A percentile compares a stretch with the other conserved stretches of the same genome.
phyloP scores from a whole-genome alignment of 1,139 yeast genomes.

The Saccharomyces hybrid region DNA sequence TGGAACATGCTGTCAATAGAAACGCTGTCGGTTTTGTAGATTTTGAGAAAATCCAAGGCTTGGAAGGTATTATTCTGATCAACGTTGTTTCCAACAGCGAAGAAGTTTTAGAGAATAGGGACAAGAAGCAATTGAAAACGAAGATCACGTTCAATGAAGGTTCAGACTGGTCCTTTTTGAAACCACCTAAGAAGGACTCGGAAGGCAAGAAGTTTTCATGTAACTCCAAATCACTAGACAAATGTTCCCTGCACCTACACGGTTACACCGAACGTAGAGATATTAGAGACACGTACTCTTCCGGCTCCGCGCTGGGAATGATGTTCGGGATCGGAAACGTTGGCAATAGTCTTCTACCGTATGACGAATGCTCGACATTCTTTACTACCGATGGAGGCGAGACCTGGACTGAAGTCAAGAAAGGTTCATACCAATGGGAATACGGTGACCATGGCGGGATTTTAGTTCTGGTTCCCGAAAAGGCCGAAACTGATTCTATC shows the following conservation, averaged over 20 bases:
- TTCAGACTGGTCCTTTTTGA: slow-evolving; percentile 68
- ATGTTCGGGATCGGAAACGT: slow-evolving; percentile 87
- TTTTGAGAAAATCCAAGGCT: slow-evolving; percentile 72
- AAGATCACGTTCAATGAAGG: slow-evolving; percentile 87
- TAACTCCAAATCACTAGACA: slow-evolving; percentile 41
- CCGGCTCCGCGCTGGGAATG: slow-evolving; percentile 83
- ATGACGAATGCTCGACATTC: slow-evolving; percentile 57
- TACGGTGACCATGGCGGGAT: slow-evolving; percentile 92
- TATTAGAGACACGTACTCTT: slow-evolving; percentile 75
- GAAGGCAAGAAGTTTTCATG: slow-evolving; percentile 54
- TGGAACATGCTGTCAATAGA: slow-evolving; percentile 71
- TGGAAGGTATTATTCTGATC: slow-evolving; percentile 80
- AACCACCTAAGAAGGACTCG: slow-evolving; percentile 62
- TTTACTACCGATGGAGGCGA: slow-evolving; percentile 83
- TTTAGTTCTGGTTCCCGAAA: slow-evolving; percentile 58
- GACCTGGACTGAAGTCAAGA: slow-evolving; percentile 71
- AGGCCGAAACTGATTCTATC: slow-evolving; percentile 49
- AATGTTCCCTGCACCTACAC: slow-evolving; percentile 79
- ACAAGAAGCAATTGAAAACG: slow-evolving; percentile 53
- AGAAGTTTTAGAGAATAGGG: slow-evolving; percentile 21
- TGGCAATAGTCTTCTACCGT: slow-evolving; percentile 51
- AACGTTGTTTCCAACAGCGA: slow-evolving; percentile 57
- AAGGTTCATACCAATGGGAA: slow-evolving; percentile 85
- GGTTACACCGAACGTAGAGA: slow-evolving; percentile 87
- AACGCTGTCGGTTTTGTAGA: slow-evolving; percentile 72